phyloP scores from a whole-genome alignment of 257 asterid genomes.

The Solanum sejunctum region DNA sequence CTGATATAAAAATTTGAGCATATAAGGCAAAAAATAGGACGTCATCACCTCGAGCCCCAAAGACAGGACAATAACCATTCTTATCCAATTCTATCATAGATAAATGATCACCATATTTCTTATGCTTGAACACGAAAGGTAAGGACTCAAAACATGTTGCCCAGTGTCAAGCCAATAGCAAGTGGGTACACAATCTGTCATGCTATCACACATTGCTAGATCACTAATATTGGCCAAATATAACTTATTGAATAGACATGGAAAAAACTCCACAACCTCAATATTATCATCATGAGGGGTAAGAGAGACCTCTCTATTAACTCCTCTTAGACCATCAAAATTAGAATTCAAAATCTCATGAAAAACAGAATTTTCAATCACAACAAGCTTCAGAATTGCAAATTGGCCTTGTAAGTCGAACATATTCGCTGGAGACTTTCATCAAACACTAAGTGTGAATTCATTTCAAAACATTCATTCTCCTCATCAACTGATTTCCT shows the following conservation, averaged over 20 bases:
- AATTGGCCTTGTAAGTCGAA: not conserved
- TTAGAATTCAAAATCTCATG: not conserved
- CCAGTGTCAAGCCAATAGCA: not conserved
- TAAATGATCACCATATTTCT: constrained; percentile 34
- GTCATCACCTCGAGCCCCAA: constrained; percentile 75
- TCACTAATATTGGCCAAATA: not conserved
- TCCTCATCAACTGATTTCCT: not conserved
- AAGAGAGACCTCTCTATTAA: not conserved
- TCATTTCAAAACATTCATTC: not conserved
- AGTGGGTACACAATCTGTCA: not conserved
- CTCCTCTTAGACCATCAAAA: not conserved
- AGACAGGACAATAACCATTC: constrained; percentile 47
- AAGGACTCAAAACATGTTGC: not conserved
- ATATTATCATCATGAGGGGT: not conserved
- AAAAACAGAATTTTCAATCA: not conserved
- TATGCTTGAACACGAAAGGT: not conserved
- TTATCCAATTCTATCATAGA: constrained; percentile 35
- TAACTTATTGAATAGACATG: not conserved
- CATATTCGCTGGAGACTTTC: not conserved
- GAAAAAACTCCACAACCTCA: not conserved
- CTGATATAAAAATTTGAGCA: not conserved
- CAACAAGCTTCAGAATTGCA: not conserved
- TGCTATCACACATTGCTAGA: not conserved
- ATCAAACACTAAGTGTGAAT: not conserved
- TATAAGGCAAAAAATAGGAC: constrained; percentile 30